Evolutionary conservation across 129 eudicot genomes (phyloP).

Genomic region (sunflower (Helianthus annuus)): HanXRQr2.0-SUNRISE NC_035439.2:131441077-131441576

Average conservation of each 20-base stretch:
- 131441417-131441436: not conserved
- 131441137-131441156: not conserved
- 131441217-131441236: conserved; percentile 82
- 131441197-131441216: conserved; percentile 91
- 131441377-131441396: conserved; percentile 34
- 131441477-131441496: not conserved
- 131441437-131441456: not conserved
- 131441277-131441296: conserved; percentile 74
- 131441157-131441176: not conserved
- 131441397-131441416: not conserved
- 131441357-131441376: conserved; percentile 63
- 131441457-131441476: not conserved
- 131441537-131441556: not conserved
- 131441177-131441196: conserved; percentile 93
- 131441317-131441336: conserved; percentile 74
- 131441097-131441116: not conserved
- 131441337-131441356: conserved; percentile 79
- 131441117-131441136: too few relatives aligned
- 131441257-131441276: conserved; percentile 94
- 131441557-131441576: not conserved
- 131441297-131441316: conserved; percentile 66
- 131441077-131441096: not conserved
- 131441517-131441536: not conserved
- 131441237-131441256: conserved; percentile 79
- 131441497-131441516: not conserved